Conservation (phyloP, 257 asterid species). For the Solanum paucissectum region DNA sequence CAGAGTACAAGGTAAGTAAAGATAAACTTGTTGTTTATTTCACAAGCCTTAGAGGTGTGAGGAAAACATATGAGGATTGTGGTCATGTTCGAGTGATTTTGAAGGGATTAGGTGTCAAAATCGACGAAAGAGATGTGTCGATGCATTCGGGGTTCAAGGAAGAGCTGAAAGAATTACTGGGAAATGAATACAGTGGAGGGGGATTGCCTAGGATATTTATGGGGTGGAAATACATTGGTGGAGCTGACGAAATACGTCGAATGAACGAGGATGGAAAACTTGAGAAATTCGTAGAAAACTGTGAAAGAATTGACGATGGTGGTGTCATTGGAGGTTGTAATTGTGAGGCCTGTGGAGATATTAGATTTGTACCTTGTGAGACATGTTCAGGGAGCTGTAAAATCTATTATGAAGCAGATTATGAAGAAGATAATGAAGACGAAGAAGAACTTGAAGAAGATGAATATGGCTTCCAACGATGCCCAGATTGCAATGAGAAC, state of each 20-base stretch:
- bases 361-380: conserved; percentile 83
- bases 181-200: conserved; percentile 27
- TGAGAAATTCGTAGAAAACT: conserved; percentile 50
- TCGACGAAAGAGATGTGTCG: conserved; percentile 89
- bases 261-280: conserved; percentile 75
- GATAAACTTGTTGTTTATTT: conserved; percentile 59
- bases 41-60: conserved; percentile 79
- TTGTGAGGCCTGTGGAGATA: conserved; percentile 84
- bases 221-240: conserved; percentile 53
- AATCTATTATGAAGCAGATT: conserved; percentile 45
- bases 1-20: conserved; percentile 4
- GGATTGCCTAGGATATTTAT: conserved; percentile 66
- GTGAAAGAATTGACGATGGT: conserved; percentile 37
- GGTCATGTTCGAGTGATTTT: conserved; percentile 64
- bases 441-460: conserved; percentile 2
- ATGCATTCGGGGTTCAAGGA: conserved; percentile 93
- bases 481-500: conserved; percentile 69
- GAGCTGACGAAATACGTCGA: conserved; percentile 68
- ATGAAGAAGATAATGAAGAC: conserved; percentile 14
- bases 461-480: conserved; percentile 48
- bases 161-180: conserved; percentile 56
- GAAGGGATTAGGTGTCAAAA: conserved; percentile 57
- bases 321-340: conserved; percentile 6
- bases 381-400: conserved; percentile 93
- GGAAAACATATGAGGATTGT: conserved; percentile 94